These are phyloP conservation scores for Xylariaceae sp. DNA, from an alignment of 2,329 filamentous ascomycete species.

Conservation along the genomic window DNA sequence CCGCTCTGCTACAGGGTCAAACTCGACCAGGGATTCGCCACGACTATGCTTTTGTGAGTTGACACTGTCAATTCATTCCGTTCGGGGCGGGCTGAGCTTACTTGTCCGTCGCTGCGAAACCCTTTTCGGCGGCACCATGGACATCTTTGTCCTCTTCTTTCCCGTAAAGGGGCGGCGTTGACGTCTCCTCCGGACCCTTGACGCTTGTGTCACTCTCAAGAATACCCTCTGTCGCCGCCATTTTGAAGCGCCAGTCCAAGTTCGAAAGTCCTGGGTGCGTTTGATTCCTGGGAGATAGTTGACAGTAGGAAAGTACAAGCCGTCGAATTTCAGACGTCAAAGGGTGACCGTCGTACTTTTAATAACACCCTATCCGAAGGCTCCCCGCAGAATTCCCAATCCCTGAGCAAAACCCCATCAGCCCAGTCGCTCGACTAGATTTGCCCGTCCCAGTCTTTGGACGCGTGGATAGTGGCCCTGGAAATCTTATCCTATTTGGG, in stretches of 20 bases:
- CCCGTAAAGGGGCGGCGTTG: constrained; percentile 1
- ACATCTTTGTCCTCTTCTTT: constrained; percentile 14
- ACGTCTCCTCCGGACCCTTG: constrained; percentile 3
- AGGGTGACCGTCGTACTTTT: too few species aligned
- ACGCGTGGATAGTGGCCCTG: too few species aligned
- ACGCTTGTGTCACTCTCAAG: constrained; percentile 2
- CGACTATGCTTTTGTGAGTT: constrained; percentile 29
- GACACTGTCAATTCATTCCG: neutral
- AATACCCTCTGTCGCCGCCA: neutral
- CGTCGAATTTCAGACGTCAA: too few species aligned
- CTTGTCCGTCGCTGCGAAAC: constrained; percentile 43
- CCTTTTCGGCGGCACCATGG: constrained; percentile 34
- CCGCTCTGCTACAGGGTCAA: constrained; percentile 53
- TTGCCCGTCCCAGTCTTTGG: too few species aligned
- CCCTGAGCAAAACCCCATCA: too few species aligned
- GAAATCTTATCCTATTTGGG: too few species aligned
- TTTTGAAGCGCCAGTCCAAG: neutral
- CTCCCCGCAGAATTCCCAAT: too few species aligned
- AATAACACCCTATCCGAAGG: too few species aligned
- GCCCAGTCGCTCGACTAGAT: too few species aligned
- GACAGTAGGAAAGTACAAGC: too few species aligned
- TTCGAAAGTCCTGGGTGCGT: too few species aligned
- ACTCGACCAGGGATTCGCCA: constrained; percentile 44
- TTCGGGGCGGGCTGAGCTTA: constrained; percentile 17
- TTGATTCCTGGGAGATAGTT: too few species aligned